Base-by-base conservation (phyloP, 177 flowering plant species). In the Tripterygium wilfordii region DNA sequence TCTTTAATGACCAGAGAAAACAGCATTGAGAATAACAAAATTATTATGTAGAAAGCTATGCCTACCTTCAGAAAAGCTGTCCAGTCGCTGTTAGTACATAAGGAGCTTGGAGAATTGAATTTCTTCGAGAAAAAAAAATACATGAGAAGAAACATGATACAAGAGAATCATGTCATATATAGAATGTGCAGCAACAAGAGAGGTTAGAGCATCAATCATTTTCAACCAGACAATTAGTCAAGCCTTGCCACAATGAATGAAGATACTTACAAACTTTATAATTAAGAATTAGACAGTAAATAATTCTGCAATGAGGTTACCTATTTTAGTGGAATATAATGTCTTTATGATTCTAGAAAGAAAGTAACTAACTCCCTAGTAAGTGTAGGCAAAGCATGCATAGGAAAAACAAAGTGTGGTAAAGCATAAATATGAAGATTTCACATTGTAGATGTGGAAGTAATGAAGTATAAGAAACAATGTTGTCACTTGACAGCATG, bases 91-190 rank as follows among this genome's bases (percentile, higher is more conserved):
- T 44, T 65, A 46, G 91, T 69, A 55, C 80, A 75, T 27, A 60
- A 28, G 31, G 84, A 84, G 70, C 91, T 88, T 56, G 97, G 97
- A 21, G 97, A 89, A 70, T 84, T 84, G 71, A 92, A 80, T 75
- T 92, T 92, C 98, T 92, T 49, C 51, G 56, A 64, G 19, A 65
- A 45, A 24, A 46, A 41, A 30, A 30, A 43, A 17, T 3, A 10
- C 17, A 51, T 24, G 13, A 26, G 10, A 27, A 28, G 17, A 8
- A 15, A 13, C 13, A 17, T 19, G 16, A 19, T 27, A 26, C 6
- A 16, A 26, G 13, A 15, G 10, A 16, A 30, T 6, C 33, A 6
- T 30, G 8, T n/a, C n/a, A n/a, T n/a, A n/a, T n/a, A n/a, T n/a
- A n/a, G n/a, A n/a, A n/a, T n/a, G n/a, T n/a, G n/a, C n/a, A n/a